Conservation (phyloP, 805 yeast species). For the Yamadazyma endophytica region DNA sequence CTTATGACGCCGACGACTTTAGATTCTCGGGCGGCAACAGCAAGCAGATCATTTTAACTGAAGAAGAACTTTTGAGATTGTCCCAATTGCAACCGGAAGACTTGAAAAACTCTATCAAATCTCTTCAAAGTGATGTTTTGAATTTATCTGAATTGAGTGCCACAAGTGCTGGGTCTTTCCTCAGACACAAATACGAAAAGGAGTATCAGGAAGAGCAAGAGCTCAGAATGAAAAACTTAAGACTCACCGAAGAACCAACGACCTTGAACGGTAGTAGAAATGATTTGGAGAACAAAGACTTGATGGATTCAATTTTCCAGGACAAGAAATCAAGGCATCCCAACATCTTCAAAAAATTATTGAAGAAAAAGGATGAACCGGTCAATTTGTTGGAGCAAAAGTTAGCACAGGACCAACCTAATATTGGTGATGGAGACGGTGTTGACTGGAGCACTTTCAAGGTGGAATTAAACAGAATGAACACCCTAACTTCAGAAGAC, state of each 20-base stretch:
- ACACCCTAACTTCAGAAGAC: slow-evolving; percentile 63
- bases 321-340: slow-evolving; percentile 42
- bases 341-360: slow-evolving; percentile 41
- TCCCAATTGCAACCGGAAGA: slow-evolving; percentile 34
- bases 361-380: slow-evolving; percentile 23
- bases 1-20: slow-evolving; percentile 38
- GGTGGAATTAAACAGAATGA: slow-evolving; percentile 68
- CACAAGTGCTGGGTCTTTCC: slow-evolving; percentile 82
- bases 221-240: slow-evolving; percentile 16
- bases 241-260: slow-evolving; percentile 17
- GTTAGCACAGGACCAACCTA: slow-evolving; percentile 17
- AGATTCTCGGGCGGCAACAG: slow-evolving; percentile 22
- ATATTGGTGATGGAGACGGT: slow-evolving; percentile 26
- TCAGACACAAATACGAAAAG: slow-evolving; percentile 61
- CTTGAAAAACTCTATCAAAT: slow-evolving; percentile 35
- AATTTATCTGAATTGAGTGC: slow-evolving; percentile 74
- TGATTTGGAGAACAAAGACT: slow-evolving; percentile 13
- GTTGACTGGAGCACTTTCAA: slow-evolving; percentile 38
- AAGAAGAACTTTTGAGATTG: slow-evolving; percentile 23
- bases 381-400: slow-evolving; percentile 29
- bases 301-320: slow-evolving; percentile 40
- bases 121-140: slow-evolving; percentile 42
- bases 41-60: slow-evolving; percentile 14
- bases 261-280: slow-evolving; percentile 9
- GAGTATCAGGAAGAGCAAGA: slow-evolving; percentile 20